Evolutionary conservation across 2,329 filamentous ascomycete species (phyloP), one percentile per base, ranked within the genome.

Genomic region (Exophiala oligosperma): DNA sequence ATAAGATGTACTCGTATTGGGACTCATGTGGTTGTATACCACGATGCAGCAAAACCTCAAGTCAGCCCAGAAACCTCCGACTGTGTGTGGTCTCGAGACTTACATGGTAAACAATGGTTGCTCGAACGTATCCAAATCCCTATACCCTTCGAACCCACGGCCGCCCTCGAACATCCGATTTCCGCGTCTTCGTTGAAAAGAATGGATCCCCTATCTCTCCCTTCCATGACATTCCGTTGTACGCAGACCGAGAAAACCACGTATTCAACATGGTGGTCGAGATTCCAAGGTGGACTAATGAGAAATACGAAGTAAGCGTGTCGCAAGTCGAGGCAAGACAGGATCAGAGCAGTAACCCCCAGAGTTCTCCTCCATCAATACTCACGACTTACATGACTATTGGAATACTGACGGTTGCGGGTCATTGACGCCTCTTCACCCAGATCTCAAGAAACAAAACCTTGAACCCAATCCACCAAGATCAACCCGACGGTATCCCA

Each of bases 191-290:
- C 40, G 6, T 43, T 43, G 40, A 43, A 23, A 43, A 43, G 40
- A 9, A 43, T 43, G 40, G 40, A 7, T 17, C 6, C 21, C 40
- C 40, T 11, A 11, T 43, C 40, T 43, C 40, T 14, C 40, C 40
- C n/a, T 43, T 43, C 40, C 40, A 43, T 43, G 40, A 43, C 40
- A 43, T 43, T 43, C 40, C 40, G n/a, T 43, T 43, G n/a, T 43
- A 43, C 11, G 40, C 12, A 23, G 40, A 43, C 12, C 3, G 17
- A 21, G 40, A 43, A 4, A 11, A 21, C 40, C 40, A 43, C 6
- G 4, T 43, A 3, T 43, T 43, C 40, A 43, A 43, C 40, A 43
- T 43, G 40, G 40, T 43, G 4, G 40, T 43, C 21, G 40, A 43
- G 40, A 21, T 43, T 23, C 40, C 40, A n/a, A 43, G 40, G 40